A percentile compares a stretch with the other conserved stretches of the same genome.
phyloP scores from a whole-genome alignment of 495 filamentous ascomycete species.

The Trichodelitschia bisporula region DNA sequence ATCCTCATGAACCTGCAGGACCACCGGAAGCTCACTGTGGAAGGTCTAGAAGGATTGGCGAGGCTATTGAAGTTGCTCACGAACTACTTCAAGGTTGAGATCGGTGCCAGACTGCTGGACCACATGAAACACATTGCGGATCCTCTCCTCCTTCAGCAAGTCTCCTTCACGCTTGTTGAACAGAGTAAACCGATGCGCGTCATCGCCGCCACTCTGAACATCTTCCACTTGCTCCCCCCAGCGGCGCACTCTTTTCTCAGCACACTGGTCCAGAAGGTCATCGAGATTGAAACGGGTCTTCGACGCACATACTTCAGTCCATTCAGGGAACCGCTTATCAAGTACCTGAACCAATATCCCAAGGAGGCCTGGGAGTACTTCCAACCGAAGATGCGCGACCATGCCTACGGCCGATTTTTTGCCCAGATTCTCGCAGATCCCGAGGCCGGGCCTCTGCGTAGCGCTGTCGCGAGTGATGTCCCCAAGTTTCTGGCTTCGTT shows the following conservation, averaged over 20 bases:
- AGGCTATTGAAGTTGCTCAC: slow-evolving; percentile 73
- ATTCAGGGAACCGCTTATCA: slow-evolving; percentile 77
- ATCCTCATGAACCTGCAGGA: slow-evolving; percentile 93
- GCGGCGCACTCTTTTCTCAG: slow-evolving; percentile 81
- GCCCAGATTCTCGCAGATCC: slow-evolving; percentile 66
- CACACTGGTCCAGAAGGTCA: slow-evolving; percentile 59
- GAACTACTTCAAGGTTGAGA: slow-evolving; percentile 98
- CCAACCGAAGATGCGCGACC: slow-evolving; percentile 45
- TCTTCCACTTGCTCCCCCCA: slow-evolving; percentile 80
- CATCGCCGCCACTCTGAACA: slow-evolving; percentile 78
- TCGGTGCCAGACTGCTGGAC: slow-evolving; percentile 69
- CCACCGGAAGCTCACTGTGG: slow-evolving; percentile 67
- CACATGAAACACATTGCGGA: slow-evolving; percentile 87
- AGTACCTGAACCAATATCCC: slow-evolving; percentile 81
- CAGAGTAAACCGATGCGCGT: slow-evolving; percentile 80
- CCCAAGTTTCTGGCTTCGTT: slow-evolving; percentile 36
- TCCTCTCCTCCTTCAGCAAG: slow-evolving; percentile 49
- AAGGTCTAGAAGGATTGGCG: slow-evolving; percentile 75
- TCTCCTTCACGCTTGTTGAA: slow-evolving; percentile 82
- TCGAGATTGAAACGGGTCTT: slow-evolving; percentile 68
- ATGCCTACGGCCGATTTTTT: slow-evolving; percentile 80
- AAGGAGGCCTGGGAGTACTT: slow-evolving; percentile 68
- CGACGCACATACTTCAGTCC: slow-evolving; percentile 81
- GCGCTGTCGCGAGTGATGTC: slow-evolving; percentile 47
- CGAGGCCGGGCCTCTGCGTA: slow-evolving; percentile 47